Conservation (phyloP, 225 moss, liverwort and hornwort genomes). For the Climacium dendroides region DNA sequence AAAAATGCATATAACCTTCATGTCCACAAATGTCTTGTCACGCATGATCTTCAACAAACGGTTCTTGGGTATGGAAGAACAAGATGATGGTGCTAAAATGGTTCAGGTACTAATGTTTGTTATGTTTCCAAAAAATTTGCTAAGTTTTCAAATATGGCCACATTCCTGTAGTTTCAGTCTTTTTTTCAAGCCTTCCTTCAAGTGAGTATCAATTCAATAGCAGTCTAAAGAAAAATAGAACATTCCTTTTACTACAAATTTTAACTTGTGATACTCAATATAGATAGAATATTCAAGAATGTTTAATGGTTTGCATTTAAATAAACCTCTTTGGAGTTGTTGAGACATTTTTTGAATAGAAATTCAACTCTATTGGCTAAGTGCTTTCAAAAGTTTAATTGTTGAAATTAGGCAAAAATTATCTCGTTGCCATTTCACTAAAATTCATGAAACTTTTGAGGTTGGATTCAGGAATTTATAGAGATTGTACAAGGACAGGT, state of each 20-base stretch:
- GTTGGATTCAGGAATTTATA: too few relatives aligned
- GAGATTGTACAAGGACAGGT: too few relatives aligned
- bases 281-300: too few relatives aligned
- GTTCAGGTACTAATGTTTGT: too few relatives aligned
- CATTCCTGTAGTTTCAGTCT: neutral
- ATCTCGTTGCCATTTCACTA: rapidly evolving
- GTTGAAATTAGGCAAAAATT: too few relatives aligned
- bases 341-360: rapidly evolving
- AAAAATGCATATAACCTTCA: too few relatives aligned
- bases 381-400: neutral
- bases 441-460: neutral
- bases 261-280: too few relatives aligned
- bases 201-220: neutral
- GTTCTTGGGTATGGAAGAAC: too few relatives aligned
- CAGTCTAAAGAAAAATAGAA: rapidly evolving
- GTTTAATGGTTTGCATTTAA: neutral
- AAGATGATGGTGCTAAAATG: too few relatives aligned
- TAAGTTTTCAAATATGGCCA: neutral
- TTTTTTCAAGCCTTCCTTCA: neutral
- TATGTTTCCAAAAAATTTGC: too few relatives aligned
- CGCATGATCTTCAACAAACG: too few relatives aligned
- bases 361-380: neutral
- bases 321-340: rapidly evolving
- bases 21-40: too few relatives aligned
- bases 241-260: neutral